phyloP scores from a whole-genome alignment of 2,329 filamentous ascomycete genomes.

The Biscogniauxia sp. region DNA sequence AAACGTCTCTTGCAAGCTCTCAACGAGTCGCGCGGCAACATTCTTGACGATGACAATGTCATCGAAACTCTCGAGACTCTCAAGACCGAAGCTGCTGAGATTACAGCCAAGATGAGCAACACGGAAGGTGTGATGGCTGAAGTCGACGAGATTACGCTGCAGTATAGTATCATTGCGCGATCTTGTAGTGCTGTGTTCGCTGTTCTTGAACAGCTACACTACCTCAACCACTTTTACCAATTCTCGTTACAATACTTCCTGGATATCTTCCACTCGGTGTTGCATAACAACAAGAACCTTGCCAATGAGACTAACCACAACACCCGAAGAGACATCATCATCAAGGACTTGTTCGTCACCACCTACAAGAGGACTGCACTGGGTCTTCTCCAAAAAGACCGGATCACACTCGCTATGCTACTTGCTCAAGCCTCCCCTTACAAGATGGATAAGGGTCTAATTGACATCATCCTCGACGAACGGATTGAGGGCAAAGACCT shows the following conservation, averaged over 20 bases:
- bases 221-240: constrained; percentile 98
- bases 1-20: constrained; percentile 91
- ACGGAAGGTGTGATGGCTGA: constrained; percentile 98
- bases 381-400: constrained; percentile 88
- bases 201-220: constrained; percentile 93
- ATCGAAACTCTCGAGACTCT: constrained; percentile 97
- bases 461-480: constrained; percentile 83
- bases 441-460: constrained; percentile 85
- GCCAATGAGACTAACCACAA: constrained; percentile 71
- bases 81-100: constrained; percentile 96
- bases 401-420: constrained; percentile 90
- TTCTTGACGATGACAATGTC: constrained; percentile 95
- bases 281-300: constrained; percentile 75
- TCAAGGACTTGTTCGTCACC: constrained; percentile 86
- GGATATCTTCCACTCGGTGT: constrained; percentile 92
- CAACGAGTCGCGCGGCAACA: constrained; percentile 96
- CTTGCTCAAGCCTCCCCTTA: constrained; percentile 95
- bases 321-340: constrained; percentile 80
- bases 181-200: constrained; percentile 98
- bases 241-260: constrained; percentile 98
- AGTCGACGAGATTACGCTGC: constrained; percentile 90
- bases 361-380: constrained; percentile 93
- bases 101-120: constrained; percentile 92
- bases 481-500: constrained; percentile 74
- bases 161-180: constrained; percentile 89